A percentile compares a stretch with the other conserved stretches of the same genome.
These are phyloP conservation scores for Nasturtium officinale DNA, from an alignment of 345 rosid species.

Conservation along the genomic window DNA sequence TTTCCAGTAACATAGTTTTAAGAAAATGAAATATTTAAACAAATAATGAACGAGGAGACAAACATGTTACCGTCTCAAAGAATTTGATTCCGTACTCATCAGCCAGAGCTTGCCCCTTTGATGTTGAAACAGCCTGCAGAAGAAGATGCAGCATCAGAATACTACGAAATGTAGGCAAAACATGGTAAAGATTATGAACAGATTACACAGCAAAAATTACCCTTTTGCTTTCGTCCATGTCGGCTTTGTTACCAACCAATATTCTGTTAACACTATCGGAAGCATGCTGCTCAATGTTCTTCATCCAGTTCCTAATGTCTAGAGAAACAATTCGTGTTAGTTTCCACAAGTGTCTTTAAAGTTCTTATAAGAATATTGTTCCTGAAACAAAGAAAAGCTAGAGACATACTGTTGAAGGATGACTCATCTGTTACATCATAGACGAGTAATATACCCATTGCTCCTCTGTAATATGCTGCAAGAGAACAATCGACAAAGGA, in stretches of 20 bases:
- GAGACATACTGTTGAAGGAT: slow-evolving; percentile 75
- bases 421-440: slow-evolving; percentile 94
- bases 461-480: slow-evolving; percentile 92
- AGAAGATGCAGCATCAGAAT: neutral
- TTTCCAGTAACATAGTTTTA: slow-evolving; percentile 9
- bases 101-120: slow-evolving; percentile 60
- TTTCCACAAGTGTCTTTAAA: neutral
- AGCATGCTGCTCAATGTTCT: slow-evolving; percentile 69
- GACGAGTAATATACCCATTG: slow-evolving; percentile 90
- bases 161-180: slow-evolving; percentile 5
- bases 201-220: slow-evolving; percentile 36
- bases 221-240: slow-evolving; percentile 75
- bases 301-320: slow-evolving; percentile 72
- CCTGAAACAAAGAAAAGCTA: slow-evolving; percentile 1
- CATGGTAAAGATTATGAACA: neutral
- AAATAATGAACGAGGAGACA: neutral
- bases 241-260: slow-evolving; percentile 72
- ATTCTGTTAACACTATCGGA: slow-evolving; percentile 66
- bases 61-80: slow-evolving; percentile 52
- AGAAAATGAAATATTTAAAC: neutral
- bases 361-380: neutral
- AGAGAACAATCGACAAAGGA: neutral
- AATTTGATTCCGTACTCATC: slow-evolving; percentile 68
- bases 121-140: slow-evolving; percentile 55
- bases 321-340: slow-evolving; percentile 15